Base-by-base conservation (phyloP, 768 basidiomycete species). In the Leucocoprinus sp. region DNA sequence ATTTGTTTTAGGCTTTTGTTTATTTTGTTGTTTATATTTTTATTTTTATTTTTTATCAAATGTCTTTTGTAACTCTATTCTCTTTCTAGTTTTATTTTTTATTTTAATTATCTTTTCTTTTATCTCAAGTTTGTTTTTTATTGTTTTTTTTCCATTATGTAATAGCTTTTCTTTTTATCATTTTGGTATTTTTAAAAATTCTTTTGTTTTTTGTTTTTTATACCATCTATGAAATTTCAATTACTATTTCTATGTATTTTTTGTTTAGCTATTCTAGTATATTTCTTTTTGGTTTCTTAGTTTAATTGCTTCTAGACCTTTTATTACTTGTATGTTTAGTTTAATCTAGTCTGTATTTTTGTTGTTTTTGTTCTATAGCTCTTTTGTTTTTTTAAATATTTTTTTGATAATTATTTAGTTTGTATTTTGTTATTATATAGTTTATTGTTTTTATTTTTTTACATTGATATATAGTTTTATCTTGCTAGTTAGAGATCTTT, bases 401-500 rank as follows among this genome's bases (percentile, higher is more conserved):
- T 18, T 33, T 2, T 6, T 19, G n/a, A 18, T 28, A 24, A 0
- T 36, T 37, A 9, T 41, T 41, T 35, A 38, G 4, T 17, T 37
- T 6, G 22, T 53, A 56, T 8, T 45, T 29, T 3, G 48, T 19
- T 2, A 56, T 49, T 36, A 53, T 49, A 26, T 57, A 52, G 7
- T 51, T 38, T 43, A 52, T 42, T 24, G 52, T 45, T 50, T 57
- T 51, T 29, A 42, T 45, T 18, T 19, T 15, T 0, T 45, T 38
- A 19, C 55, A 57, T 19, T n/a, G 14, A 37, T 54, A 57, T 2
- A 26, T 35, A 23, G 21, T 37, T 23, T 42, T 42, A 15, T 53
- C 37, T 42, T 50, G 43, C 22, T 17, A 27, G 3, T 38, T 37
- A 2, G 26, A 37, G 7, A 49, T 43, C 3, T 26, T 43, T 6